Base-by-base conservation (phyloP, 2,329 filamentous ascomycete genomes). In the Botryotinia convoluta region DNA sequence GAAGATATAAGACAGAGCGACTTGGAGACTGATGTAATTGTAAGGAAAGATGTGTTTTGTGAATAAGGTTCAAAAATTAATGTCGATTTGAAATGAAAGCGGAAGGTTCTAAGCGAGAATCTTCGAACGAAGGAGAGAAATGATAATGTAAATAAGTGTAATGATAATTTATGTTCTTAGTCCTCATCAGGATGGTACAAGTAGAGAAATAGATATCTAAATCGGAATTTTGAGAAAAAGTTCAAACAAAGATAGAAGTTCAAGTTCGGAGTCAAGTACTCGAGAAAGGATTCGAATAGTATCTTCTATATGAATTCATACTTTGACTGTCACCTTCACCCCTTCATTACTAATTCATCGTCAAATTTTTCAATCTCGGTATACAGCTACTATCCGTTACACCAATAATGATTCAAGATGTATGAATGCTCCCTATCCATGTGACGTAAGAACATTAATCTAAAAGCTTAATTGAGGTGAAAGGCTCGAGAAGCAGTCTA, bases 181-280 rank as follows among this genome's bases (percentile, higher is more conserved):
- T n/a, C 26, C 5, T 2, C 12, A 51, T 16, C 26, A 10, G 26
- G 12, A n/a, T 51, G 5, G 14, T n/a, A 51, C 26, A 51, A n/a
- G 5, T n/a, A 3, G 26, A n/a, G 0, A 26, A 14, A 51, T 7
- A 51, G 26, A n/a, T 51, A n/a, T n/a, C 26, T 1, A n/a, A 16
- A 51, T n/a, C 12, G 3, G 3, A 51, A 16, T n/a, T 51, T 12
- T 39, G 2, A 5, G 2, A 1, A 12, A 16, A 8, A 14, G 0
- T 39, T 39, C 3, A 61, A 37, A n/a, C 0, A 2, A 22, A 60
- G 20, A 12, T 26, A 8, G 10, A n/a, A 37, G 20, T 61, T 16
- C 3, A 60, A 60, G 32, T 60, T 35, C 4, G 18, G 8, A 60
- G 5, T 22, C 9, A 37, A 26, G 32, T 14, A 59, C 29, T 20